Evolutionary conservation across 441 rosid species (phyloP), one percentile per base, ranked within the genome.

Genomic region (Aquilaria agallochum): DNA sequence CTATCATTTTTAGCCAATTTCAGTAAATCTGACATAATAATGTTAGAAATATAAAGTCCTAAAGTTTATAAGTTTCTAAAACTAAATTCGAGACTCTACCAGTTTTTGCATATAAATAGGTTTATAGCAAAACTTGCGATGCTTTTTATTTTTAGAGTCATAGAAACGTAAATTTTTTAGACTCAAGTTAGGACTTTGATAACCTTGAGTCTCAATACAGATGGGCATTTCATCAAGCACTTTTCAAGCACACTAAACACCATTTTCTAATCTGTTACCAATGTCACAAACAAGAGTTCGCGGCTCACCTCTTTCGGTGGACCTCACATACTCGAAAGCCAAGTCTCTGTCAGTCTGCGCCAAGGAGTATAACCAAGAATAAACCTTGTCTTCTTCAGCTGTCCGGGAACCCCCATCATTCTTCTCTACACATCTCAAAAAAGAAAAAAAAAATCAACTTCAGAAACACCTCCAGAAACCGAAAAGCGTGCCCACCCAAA

Each of bases 251-350:
- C 10, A 54, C 4, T 11, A 31, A 14, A n/a, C 31, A 59, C 52
- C 5, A 62, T 36, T 20, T 20, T 1, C 30, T 1, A 15, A 42
- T 4, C 3, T 2, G 34, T 20, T 36, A 56, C 11, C 15, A 34
- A 51, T 34, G 48, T 11, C 11, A 27, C 30, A 44, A 40, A 40
- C 40, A 33, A 2, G 0, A 13, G 0, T 0, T 15, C 14, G 1
- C 36, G 6, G 58, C 80, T 62, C 27, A 82, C 88, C 94, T 56
- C 88, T 79, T 79, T 87, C 90, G 0, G 90, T 87, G 62, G 94
- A 87, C 34, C 71, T 78, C 68, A 82, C 87, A 75, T 82, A 87
- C 73, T 87, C 90, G 31, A 74, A 87, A 59, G 71, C 90, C 67
- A 87, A 42, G 66, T 84, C 74, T 66, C 56, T 82, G 5, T 80